These are phyloP conservation scores for Lactarius hatsudake DNA, from an alignment of 768 basidiomycete species.

Conservation along the genomic window DNA sequence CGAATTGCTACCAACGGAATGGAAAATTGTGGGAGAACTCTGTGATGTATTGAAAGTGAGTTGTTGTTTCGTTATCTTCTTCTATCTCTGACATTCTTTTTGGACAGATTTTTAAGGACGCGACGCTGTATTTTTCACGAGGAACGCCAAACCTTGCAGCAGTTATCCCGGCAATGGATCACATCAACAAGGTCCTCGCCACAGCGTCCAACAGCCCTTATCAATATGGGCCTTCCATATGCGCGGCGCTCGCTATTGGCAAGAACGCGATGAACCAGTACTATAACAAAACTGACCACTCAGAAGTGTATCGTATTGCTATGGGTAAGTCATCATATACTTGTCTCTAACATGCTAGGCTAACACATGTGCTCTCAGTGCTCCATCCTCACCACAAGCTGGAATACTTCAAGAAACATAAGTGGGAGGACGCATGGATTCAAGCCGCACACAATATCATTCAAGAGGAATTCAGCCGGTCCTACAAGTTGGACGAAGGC, in stretches of 20 bases:
- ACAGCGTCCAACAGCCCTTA: not conserved
- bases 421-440: too few species aligned
- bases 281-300: conserved; percentile 6
- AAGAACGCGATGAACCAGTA: not conserved
- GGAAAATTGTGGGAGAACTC: too few species aligned
- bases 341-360: not conserved
- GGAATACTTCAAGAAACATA: too few species aligned
- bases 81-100: too few species aligned
- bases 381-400: not conserved
- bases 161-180: conserved; percentile 42
- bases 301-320: not conserved
- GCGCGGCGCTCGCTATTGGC: not conserved
- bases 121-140: conserved; percentile 30
- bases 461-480: too few species aligned
- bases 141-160: conserved; percentile 32
- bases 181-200: conserved; percentile 30
- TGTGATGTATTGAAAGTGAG: too few species aligned
- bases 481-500: too few species aligned
- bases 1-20: too few species aligned
- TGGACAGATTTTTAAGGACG: too few species aligned
- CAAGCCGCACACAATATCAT: too few species aligned
- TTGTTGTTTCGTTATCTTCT: too few species aligned
- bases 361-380: not conserved
- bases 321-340: not conserved
- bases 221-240: not conserved